These are phyloP conservation scores for Parathielavia hyrcaniae DNA, from an alignment of 495 filamentous ascomycete species.

Conservation along the genomic window DNA sequence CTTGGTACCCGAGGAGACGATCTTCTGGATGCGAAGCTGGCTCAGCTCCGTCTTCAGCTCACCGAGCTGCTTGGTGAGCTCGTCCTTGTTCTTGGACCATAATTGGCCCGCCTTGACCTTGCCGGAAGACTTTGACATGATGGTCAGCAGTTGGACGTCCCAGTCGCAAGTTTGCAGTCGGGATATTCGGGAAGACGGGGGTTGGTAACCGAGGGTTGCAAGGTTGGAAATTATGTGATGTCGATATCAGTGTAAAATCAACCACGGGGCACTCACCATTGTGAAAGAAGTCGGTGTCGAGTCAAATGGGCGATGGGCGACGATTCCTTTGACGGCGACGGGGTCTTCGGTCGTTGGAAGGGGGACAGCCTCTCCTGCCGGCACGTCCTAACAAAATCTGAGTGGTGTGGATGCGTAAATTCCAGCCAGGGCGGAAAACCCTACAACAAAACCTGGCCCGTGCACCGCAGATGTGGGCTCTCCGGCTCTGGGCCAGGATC, in stretches of 20 bases:
- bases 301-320: constrained; percentile 32
- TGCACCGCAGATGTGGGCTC: constrained; percentile 20
- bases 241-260: not conserved
- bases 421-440: constrained; percentile 34
- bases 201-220: not conserved
- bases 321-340: constrained; percentile 30
- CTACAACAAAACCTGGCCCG: constrained; percentile 26
- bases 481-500: not conserved
- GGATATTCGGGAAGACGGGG: not conserved
- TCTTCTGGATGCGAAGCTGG: constrained; percentile 94
- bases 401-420: constrained; percentile 35
- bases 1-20: constrained; percentile 86
- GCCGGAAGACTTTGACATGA: constrained; percentile 60
- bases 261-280: constrained; percentile 26
- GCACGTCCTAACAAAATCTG: constrained; percentile 31
- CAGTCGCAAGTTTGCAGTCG: constrained; percentile 1
- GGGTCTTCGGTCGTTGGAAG: constrained; percentile 25
- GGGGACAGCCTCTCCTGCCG: constrained; percentile 24
- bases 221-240: not conserved
- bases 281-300: constrained; percentile 29
- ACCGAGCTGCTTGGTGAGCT: constrained; percentile 80
- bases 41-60: constrained; percentile 92
- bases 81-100: constrained; percentile 98
- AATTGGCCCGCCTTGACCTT: constrained; percentile 93
- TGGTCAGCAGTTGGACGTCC: constrained; percentile 27